Percentiles rank a stretch among this genome's conserved stretches.
Conservation (phyloP, 257 asterid species). For the Marsdenia floribunda region DNA sequence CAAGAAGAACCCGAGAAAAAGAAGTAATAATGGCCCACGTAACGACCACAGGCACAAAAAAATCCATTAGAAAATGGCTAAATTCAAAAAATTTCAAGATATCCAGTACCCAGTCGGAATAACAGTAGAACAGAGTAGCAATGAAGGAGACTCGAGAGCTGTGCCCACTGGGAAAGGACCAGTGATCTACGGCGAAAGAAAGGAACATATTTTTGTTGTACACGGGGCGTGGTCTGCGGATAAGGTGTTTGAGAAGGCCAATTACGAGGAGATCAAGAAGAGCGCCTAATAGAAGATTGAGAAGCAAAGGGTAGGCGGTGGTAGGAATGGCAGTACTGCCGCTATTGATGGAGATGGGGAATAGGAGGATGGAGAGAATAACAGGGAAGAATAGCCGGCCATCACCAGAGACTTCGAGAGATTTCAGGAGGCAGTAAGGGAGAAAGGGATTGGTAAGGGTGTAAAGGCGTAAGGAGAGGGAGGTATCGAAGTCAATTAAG, state of each 20-base stretch:
- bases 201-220: conserved; percentile 80
- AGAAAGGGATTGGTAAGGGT: conserved; percentile 59
- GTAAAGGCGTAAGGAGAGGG: conserved; percentile 62
- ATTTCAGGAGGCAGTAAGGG: conserved; percentile 63
- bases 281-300: conserved; percentile 62
- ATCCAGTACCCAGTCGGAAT: conserved; percentile 20
- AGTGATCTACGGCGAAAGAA: conserved; percentile 84
- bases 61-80: conserved; percentile 26
- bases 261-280: conserved; percentile 56
- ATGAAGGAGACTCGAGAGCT: conserved; percentile 66
- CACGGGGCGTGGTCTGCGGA: conserved; percentile 80
- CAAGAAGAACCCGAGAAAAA: conserved; percentile 67
- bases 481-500: conserved; percentile 46
- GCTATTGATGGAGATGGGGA: conserved; percentile 12
- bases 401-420: conserved; percentile 89
- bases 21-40: conserved; percentile 63
- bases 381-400: conserved; percentile 89
- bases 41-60: conserved; percentile 35
- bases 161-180: conserved; percentile 97
- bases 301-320: conserved; percentile 30
- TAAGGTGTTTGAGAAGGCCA: conserved; percentile 56
- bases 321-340: conserved; percentile 1
- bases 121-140: conserved; percentile 44
- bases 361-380: conserved; percentile 45
- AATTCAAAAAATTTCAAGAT: conserved; percentile 15